Percentiles rank a stretch among this genome's conserved stretches.
These are phyloP conservation scores for Stemphylium lycopersici DNA, from an alignment of 2,329 filamentous ascomycete species.

Conservation along the genomic window DNA sequence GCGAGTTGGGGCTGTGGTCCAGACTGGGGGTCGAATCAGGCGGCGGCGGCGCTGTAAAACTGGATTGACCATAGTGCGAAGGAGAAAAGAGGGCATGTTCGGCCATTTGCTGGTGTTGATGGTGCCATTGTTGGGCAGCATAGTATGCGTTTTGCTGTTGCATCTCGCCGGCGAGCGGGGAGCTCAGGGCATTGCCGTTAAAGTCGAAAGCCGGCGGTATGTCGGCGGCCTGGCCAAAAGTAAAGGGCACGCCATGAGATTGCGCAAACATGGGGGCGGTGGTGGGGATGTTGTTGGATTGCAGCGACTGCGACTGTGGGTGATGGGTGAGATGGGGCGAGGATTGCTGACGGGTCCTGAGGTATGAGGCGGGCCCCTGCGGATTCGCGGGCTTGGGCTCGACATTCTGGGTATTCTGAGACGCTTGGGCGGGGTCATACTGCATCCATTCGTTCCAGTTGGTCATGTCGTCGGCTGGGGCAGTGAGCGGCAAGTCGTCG, in stretches of 20 bases:
- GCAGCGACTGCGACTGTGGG: conserved; percentile 35
- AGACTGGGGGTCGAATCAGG: conserved; percentile 47
- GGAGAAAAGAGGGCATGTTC: conserved; percentile 39
- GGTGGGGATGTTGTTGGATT: conserved; percentile 29
- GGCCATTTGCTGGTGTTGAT: conserved; percentile 29
- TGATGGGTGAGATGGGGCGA: conserved; percentile 34
- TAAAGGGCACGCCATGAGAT: conserved; percentile 32
- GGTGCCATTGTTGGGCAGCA: conserved; percentile 41
- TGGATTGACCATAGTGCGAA: conserved; percentile 32
- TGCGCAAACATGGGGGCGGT: conserved; percentile 29
- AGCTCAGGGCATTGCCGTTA: conserved; percentile 37
- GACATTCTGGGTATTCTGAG: conserved; percentile 33
- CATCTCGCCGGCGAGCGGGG: conserved; percentile 35
- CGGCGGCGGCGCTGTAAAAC: conserved; percentile 26
- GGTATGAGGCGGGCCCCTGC: conserved; percentile 37
- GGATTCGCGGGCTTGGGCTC: conserved; percentile 32
- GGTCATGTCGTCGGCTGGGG: conserved; percentile 38
- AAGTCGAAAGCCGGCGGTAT: conserved; percentile 46
- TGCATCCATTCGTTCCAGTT: conserved; percentile 58
- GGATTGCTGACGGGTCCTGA: conserved; percentile 34
- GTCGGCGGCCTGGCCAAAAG: conserved; percentile 43
- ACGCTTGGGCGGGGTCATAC: conserved; percentile 52
- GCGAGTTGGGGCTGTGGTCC: conserved; percentile 46
- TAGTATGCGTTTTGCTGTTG: conserved; percentile 40
- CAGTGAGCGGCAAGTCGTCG: conserved; percentile 42